Evolutionary conservation across 2,329 filamentous ascomycete genomes (phyloP).

Genomic region (Westerdykella sp.): DNA sequence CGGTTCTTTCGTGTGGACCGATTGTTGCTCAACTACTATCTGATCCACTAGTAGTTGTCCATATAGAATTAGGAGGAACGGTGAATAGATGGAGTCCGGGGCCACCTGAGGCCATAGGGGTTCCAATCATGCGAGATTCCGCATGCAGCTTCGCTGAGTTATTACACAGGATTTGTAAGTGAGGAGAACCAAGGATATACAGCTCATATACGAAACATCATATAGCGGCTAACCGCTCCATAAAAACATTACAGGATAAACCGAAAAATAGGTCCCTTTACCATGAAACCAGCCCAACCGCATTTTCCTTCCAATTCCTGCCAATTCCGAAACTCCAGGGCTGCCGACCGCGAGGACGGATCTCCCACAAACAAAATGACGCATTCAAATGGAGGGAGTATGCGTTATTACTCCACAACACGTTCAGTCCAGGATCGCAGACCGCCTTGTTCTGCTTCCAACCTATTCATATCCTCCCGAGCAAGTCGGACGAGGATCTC

Average conservation of each 20-base stretch:
- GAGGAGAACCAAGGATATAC: too few species aligned
- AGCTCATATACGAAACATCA: too few species aligned
- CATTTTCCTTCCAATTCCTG: not conserved
- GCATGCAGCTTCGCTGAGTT: too few species aligned
- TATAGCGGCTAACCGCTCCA: too few species aligned
- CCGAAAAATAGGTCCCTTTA: not conserved
- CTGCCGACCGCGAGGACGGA: not conserved
- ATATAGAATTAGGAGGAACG: too few species aligned
- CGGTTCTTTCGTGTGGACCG: too few species aligned
- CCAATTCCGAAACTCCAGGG: not conserved
- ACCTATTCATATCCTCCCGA: constrained; percentile 27
- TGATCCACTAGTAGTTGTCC: too few species aligned
- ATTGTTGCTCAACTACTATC: too few species aligned
- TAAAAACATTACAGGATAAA: not conserved
- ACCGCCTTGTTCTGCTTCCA: constrained; percentile 25
- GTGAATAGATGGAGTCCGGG: too few species aligned
- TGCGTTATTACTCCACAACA: constrained; percentile 15
- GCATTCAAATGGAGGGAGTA: not conserved
- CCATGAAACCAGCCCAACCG: not conserved
- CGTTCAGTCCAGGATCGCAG: constrained; percentile 24
- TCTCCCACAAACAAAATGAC: not conserved
- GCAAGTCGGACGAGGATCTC: constrained; percentile 32
- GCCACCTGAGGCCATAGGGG: too few species aligned
- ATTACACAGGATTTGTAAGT: too few species aligned
- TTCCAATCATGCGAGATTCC: too few species aligned